Evolutionary conservation across 2,329 filamentous ascomycete genomes (phyloP).

Genomic region (Tolypocladium tropicale): DNA sequence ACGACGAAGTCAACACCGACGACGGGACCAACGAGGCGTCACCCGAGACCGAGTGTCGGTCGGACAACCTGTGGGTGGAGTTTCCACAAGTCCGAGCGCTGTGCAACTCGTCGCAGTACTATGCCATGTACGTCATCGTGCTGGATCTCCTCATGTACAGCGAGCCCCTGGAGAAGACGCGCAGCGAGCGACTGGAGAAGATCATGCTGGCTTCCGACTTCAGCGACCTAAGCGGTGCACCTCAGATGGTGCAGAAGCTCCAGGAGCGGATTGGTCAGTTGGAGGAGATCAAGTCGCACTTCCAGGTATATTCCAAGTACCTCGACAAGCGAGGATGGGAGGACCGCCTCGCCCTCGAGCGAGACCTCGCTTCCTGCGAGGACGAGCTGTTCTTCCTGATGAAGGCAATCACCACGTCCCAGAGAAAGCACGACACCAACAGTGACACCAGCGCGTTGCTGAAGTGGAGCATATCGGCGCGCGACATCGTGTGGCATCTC

Average conservation of each 20-base stretch:
- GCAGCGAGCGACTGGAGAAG: conserved; percentile 89
- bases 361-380: conserved; percentile 79
- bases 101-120: conserved; percentile 96
- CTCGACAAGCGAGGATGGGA: conserved; percentile 87
- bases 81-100: conserved; percentile 91
- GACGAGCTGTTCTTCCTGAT: conserved; percentile 99
- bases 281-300: conserved; percentile 92
- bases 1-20: conserved; percentile 74
- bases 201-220: conserved; percentile 99
- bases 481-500: conserved; percentile 95
- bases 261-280: conserved; percentile 90
- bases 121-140: conserved; percentile 96
- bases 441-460: conserved; percentile 69
- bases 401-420: conserved; percentile 97
- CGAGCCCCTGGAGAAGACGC: conserved; percentile 94
- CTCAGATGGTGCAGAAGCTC: conserved; percentile 81
- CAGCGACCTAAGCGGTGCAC: conserved; percentile 87
- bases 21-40: conserved; percentile 38
- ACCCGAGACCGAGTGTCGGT: conserved; percentile 61
- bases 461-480: conserved; percentile 87
- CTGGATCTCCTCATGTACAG: conserved; percentile 92
- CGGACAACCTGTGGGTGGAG: conserved; percentile 94
- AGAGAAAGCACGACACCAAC: conserved; percentile 67
- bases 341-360: conserved; percentile 79
- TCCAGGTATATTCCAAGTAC: conserved; percentile 82